Conservation (phyloP, 345 rosid genomes). For the Orychophragmus violaceus region DNA sequence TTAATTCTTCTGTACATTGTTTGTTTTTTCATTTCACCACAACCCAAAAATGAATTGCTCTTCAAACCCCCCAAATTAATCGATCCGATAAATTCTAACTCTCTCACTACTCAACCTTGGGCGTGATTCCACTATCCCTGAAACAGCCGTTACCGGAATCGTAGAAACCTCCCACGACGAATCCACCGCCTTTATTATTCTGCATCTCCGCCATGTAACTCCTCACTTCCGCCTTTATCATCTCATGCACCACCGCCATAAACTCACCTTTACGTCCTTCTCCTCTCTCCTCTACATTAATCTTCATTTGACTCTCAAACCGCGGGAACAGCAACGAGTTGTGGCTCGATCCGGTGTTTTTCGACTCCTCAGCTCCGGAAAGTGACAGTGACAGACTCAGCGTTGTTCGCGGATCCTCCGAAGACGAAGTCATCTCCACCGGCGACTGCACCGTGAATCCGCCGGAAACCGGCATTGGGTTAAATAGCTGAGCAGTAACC, state of each 20-base stretch:
- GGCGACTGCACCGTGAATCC: slow-evolving; percentile 25
- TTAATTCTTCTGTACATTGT: slow-evolving; percentile 15
- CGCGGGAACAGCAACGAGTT: slow-evolving; percentile 22
- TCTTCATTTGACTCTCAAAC: slow-evolving; percentile 18
- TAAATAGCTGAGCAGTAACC: slow-evolving; percentile 25
- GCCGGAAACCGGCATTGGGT: slow-evolving; percentile 50
- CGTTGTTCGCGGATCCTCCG: slow-evolving; percentile 51
- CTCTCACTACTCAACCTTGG: slow-evolving; percentile 21
- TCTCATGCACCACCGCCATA: slow-evolving; percentile 76
- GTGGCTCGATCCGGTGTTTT: background rate
- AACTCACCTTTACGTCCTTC: slow-evolving; percentile 55
- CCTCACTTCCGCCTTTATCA: slow-evolving; percentile 75
- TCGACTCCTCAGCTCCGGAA: slow-evolving; percentile 40
- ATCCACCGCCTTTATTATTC: slow-evolving; percentile 22
- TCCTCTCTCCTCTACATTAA: slow-evolving; percentile 14
- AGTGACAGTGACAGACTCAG: slow-evolving; percentile 63
- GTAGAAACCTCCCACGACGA: slow-evolving; percentile 21
- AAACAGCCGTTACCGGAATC: slow-evolving; percentile 6
- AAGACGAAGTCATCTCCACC: slow-evolving; percentile 39
- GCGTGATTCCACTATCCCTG: slow-evolving; percentile 29
- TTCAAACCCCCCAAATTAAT: background rate
- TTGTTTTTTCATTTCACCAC: background rate
- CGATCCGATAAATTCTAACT: slow-evolving; percentile 5
- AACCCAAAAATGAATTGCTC: slow-evolving; percentile 24
- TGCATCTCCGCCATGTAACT: slow-evolving; percentile 63